Percentiles rank a stretch among this genome's conserved stretches.
Conservation (phyloP, 306 rosid species). For the Trifolium subterraneum region DNA sequence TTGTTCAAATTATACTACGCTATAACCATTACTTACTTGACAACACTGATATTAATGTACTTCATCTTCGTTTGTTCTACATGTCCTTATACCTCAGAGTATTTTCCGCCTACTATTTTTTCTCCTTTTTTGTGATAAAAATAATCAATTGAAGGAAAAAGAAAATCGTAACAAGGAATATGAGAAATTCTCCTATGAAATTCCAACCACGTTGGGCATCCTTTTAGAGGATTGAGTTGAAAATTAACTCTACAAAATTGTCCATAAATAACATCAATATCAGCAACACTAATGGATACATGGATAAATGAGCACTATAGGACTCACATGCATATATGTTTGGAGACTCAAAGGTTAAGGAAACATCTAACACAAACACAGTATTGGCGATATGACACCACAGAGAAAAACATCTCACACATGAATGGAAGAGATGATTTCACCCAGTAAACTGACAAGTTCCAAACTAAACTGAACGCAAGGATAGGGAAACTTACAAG, state of each 20-base stretch:
- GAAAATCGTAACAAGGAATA: neutral
- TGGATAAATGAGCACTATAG: conserved; percentile 7
- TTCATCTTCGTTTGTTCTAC: neutral
- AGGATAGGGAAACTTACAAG: conserved; percentile 52
- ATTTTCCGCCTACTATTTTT: conserved; percentile 4
- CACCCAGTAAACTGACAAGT: conserved; percentile 22
- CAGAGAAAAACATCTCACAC: conserved; percentile 35
- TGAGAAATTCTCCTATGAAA: conserved; percentile 3
- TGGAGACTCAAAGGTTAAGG: conserved; percentile 17
- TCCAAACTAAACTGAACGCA: conserved; percentile 17
- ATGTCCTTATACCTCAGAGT: neutral
- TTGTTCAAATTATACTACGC: no score
- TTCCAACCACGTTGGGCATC: neutral
- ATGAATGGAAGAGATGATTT: conserved; percentile 10
- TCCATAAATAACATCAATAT: conserved; percentile 16
- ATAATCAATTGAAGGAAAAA: conserved; percentile 5
- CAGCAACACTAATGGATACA: conserved; percentile 6
- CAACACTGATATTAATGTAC: neutral
- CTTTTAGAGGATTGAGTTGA: conserved; percentile 18
- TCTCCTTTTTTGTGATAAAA: neutral
- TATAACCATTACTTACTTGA: no score
- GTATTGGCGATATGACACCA: conserved; percentile 26
- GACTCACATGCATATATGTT: neutral
- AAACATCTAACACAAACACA: conserved; percentile 21
- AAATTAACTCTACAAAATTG: neutral